Evolutionary conservation across 1,139 yeast genomes (phyloP), one percentile per base, ranked within the genome.

Genomic region (Yarrowia galli): DNA sequence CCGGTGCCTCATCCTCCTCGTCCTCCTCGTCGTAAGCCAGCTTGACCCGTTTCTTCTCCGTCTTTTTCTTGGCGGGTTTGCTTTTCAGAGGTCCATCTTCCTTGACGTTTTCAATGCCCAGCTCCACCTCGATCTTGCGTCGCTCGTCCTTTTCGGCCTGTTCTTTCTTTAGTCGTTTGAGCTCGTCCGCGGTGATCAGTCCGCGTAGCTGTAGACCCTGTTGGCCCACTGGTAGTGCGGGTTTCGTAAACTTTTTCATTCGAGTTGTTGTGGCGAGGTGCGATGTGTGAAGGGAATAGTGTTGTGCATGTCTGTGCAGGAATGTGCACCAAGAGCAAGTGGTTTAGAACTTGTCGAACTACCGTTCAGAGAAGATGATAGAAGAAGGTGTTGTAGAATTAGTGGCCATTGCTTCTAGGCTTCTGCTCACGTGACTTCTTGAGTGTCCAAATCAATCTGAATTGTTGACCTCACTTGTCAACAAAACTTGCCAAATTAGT

Each of bases 21-120:
- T 45, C 60, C 2, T 49, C 60, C 6, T 28, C 67, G n/a, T 42
- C 49, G 20, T 48, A 48, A 15, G 48, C 48, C 25, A 51, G 36
- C 22, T 48, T 46, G 32, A 63, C 32, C 12, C 56, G 53, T 15
- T 51, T 63, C 40, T 63, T 63, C 18, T 28, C 46, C 9, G 58
- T 23, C 22, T 28, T 54, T 54, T 54, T 54, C 61, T 38, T 54
- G n/a, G 75, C 69, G 74, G 76, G 63, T 70, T 70, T 40, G 72
- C 72, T 32, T 72, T 18, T 58, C 25, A 13, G 67, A 53, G 74
- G 76, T 51, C 73, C 75, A 67, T 77, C 77, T 38, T 75, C 76
- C 16, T 76, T 74, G 2, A 73, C 75, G 22, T 72, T 72, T 45
- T 73, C 74, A 13, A 70, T 58, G 5, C 64, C 64, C 16, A 58